These are phyloP conservation scores for Xylaria palmicola DNA, from an alignment of 495 filamentous ascomycete genomes.

Conservation along the genomic window DNA sequence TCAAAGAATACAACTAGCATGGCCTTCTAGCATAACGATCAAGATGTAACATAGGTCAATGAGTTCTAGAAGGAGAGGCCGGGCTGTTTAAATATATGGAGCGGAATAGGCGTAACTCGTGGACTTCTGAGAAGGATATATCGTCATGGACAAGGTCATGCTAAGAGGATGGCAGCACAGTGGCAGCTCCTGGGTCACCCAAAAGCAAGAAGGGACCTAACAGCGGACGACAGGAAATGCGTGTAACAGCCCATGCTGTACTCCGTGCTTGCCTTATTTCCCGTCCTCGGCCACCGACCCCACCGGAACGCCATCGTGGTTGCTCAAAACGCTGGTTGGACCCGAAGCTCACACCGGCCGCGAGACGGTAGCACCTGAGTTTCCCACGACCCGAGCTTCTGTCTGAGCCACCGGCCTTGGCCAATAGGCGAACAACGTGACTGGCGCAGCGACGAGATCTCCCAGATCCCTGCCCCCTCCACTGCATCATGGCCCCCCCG, in stretches of 20 bases:
- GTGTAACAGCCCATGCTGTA: too few species aligned
- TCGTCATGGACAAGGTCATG: too few species aligned
- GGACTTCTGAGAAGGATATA: background rate
- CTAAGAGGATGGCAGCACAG: too few species aligned
- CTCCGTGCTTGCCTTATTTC: too few species aligned
- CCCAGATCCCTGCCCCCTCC: slow-evolving; percentile 20
- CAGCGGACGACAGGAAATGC: too few species aligned
- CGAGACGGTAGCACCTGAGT: background rate
- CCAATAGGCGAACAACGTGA: background rate
- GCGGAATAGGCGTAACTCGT: background rate
- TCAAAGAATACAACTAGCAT: background rate
- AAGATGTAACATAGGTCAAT: background rate
- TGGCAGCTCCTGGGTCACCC: background rate
- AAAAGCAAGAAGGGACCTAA: background rate
- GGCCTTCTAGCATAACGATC: too few species aligned
- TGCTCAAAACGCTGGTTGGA: background rate
- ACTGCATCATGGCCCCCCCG: slow-evolving; percentile 34
- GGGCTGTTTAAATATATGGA: background rate
- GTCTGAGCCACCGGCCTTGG: too few species aligned
- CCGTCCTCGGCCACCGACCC: background rate
- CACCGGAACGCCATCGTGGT: background rate
- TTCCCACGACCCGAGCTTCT: too few species aligned
- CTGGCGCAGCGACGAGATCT: background rate
- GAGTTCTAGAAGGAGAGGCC: background rate
- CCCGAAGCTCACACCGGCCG: background rate